Conservation (phyloP, 306 rosid genomes). For the Cucurbita pepo region DNA sequence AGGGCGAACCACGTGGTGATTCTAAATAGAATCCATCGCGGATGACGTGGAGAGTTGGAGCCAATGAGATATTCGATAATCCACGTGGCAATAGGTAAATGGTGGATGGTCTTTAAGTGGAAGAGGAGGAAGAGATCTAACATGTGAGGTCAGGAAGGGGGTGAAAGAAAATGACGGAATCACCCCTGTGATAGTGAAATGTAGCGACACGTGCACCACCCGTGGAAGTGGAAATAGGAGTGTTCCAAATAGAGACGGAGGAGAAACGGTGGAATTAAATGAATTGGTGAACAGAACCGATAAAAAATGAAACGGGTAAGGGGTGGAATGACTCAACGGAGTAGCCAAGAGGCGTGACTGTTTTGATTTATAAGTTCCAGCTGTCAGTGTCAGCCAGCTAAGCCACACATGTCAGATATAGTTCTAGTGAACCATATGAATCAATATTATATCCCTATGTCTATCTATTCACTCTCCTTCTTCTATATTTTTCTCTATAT, state of each 20-base stretch:
- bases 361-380: not conserved
- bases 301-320: not conserved
- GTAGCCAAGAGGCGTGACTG: not conserved
- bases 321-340: not conserved
- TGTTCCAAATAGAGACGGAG: not conserved
- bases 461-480: too few relatives aligned
- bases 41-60: not conserved
- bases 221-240: not conserved
- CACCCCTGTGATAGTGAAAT: not conserved
- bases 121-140: not conserved
- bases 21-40: not conserved
- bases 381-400: not conserved
- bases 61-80: not conserved
- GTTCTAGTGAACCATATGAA: not conserved
- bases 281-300: not conserved
- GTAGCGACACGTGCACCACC: constrained; percentile 11
- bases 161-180: not conserved
- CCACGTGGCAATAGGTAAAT: not conserved
- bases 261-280: not conserved
- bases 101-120: not conserved
- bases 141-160: not conserved
- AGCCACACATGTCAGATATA: not conserved
- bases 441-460: too few relatives aligned
- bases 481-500: too few relatives aligned
- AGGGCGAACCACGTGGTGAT: not conserved